A percentile compares a stretch with the other conserved stretches of the same genome.
phyloP scores from a whole-genome alignment of 768 basidiomycete genomes.

The Naematelia aurantialba region DNA sequence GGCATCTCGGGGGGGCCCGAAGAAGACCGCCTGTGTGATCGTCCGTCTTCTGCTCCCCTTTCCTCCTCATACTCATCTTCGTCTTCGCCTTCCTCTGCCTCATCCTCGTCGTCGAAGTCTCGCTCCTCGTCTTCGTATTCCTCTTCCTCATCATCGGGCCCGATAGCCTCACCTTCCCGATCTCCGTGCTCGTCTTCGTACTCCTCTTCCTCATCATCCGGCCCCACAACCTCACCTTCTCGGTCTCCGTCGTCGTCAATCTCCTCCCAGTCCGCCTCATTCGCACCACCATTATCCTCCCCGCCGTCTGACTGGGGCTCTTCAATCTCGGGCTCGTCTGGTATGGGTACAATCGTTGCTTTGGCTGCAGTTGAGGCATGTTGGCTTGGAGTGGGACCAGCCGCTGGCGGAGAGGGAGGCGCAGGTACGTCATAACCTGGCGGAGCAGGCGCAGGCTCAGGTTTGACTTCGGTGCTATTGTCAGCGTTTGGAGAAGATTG shows the following conservation, averaged over 20 bases:
- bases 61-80: constrained; percentile 15
- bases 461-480: background rate
- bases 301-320: constrained; percentile 2
- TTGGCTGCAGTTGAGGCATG: background rate
- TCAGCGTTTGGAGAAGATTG: background rate
- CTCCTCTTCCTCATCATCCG: constrained; percentile 14
- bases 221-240: constrained; percentile 5
- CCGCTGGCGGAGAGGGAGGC: background rate
- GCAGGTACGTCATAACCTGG: background rate
- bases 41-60: constrained; percentile 5
- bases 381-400: background rate
- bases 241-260: background rate
- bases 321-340: background rate
- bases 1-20: constrained; percentile 24
- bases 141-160: constrained; percentile 14
- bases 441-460: constrained; percentile 5
- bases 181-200: constrained; percentile 1
- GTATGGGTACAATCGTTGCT: background rate
- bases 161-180: constrained; percentile 8
- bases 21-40: background rate
- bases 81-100: constrained; percentile 23
- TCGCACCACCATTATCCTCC: background rate
- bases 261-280: constrained; percentile 8
- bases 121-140: constrained; percentile 19
- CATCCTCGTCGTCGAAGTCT: constrained; percentile 6